Evolutionary conservation across 2,329 filamentous ascomycete species (phyloP).

Genomic region (Ascochyta koolunga): DNA sequence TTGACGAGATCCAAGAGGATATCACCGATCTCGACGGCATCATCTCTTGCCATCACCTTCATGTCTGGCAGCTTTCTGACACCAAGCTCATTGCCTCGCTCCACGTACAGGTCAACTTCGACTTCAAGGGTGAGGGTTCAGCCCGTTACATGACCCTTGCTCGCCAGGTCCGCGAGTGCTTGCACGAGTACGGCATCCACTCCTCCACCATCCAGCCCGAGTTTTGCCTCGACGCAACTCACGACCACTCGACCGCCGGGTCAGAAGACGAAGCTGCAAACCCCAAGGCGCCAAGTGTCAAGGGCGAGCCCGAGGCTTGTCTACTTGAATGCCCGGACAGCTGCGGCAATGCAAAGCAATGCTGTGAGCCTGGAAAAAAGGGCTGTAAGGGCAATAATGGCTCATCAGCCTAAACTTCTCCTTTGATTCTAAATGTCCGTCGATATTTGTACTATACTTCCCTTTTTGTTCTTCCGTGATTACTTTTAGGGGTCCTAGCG

Average conservation of each 20-base stretch:
- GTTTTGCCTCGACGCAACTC: conserved; percentile 59
- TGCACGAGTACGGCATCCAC: conserved; percentile 96
- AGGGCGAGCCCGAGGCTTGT: conserved; percentile 46
- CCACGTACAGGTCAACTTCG: conserved; percentile 90
- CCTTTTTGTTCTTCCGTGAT: neutral
- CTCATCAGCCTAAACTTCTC: conserved; percentile 18
- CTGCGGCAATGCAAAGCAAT: conserved; percentile 51
- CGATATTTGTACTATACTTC: conserved; percentile 19
- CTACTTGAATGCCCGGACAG: conserved; percentile 53
- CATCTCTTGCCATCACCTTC: conserved; percentile 89
- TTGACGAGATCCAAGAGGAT: conserved; percentile 90
- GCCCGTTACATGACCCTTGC: conserved; percentile 90
- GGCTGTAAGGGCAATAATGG: conserved; percentile 27
- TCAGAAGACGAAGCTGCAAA: conserved; percentile 39
- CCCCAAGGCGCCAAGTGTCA: conserved; percentile 47
- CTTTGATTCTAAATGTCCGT: neutral
- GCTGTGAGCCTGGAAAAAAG: conserved; percentile 46
- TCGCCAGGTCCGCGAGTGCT: conserved; percentile 79
- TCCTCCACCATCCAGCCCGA: conserved; percentile 97
- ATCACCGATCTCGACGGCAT: conserved; percentile 86
- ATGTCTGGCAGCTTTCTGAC: conserved; percentile 97
- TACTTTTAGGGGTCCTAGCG: conserved; percentile 1
- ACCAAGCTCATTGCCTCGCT: conserved; percentile 92
- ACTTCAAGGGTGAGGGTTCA: conserved; percentile 79
- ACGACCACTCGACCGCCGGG: conserved; percentile 49